Evolutionary conservation across 2,329 filamentous ascomycete genomes (phyloP).

Genomic region (Pyrenophora teres): DNA sequence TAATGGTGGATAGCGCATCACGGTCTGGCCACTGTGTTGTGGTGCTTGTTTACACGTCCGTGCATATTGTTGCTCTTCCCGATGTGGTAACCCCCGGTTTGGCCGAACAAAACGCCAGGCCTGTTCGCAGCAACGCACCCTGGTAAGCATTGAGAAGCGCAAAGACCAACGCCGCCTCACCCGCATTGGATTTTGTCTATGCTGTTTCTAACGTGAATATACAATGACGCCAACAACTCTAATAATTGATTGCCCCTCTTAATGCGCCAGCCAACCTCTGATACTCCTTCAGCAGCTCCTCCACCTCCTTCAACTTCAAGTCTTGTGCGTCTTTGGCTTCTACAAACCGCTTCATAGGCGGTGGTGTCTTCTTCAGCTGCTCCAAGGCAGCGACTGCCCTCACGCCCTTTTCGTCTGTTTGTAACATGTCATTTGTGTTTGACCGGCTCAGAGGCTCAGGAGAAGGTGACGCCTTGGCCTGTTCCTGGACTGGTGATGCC

Average conservation of each 20-base stretch:
- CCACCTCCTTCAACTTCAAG: slow-evolving; percentile 54
- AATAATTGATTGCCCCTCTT: slow-evolving; percentile 49
- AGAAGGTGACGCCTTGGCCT: slow-evolving; percentile 32
- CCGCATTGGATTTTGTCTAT: too few relatives aligned
- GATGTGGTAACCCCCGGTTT: slow-evolving; percentile 16
- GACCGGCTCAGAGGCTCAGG: slow-evolving; percentile 23
- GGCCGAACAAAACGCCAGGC: slow-evolving; percentile 2
- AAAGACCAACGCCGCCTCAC: too few relatives aligned
- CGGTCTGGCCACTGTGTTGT: slow-evolving; percentile 12
- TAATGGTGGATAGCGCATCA: slow-evolving; percentile 15
- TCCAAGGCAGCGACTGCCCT: slow-evolving; percentile 53
- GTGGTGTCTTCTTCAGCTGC: slow-evolving; percentile 51
- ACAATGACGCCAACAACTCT: slow-evolving; percentile 5
- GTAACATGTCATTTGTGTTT: slow-evolving; percentile 26
- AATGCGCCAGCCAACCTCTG: slow-evolving; percentile 52
- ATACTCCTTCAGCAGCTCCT: slow-evolving; percentile 52
- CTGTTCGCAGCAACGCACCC: not conserved
- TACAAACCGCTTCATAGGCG: slow-evolving; percentile 54
- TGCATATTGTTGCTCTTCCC: slow-evolving; percentile 16
- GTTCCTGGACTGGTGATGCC: slow-evolving; percentile 46
- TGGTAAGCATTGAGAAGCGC: not conserved
- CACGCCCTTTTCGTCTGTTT: slow-evolving; percentile 39
- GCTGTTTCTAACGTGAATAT: not conserved
- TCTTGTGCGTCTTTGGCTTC: slow-evolving; percentile 53
- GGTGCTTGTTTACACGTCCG: slow-evolving; percentile 20